Conservation (phyloP, 2,329 filamentous ascomycete genomes). For the Pyrenophora tritici-repentis region DNA sequence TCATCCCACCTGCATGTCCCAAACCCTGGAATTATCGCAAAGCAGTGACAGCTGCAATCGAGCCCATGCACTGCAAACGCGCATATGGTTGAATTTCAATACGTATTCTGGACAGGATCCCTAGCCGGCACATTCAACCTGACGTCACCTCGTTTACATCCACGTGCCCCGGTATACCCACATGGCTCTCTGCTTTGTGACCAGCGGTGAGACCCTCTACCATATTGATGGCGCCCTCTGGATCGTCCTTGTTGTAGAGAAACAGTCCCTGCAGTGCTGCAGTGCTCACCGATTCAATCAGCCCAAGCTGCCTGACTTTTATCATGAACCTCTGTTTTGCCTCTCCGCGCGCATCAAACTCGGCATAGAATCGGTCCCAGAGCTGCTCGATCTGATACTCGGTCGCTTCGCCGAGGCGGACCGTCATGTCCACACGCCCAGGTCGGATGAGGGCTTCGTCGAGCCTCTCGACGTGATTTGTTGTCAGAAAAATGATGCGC, state of each 20-base stretch:
- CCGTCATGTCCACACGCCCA: constrained; percentile 90
- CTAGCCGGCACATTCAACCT: background rate
- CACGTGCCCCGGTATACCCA: constrained; percentile 41
- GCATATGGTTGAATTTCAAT: constrained; percentile 2
- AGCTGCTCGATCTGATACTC: constrained; percentile 81
- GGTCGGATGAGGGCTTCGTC: constrained; percentile 89
- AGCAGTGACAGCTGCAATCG: background rate
- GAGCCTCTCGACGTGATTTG: constrained; percentile 88
- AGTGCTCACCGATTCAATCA: constrained; percentile 78
- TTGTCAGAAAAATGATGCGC: constrained; percentile 89
- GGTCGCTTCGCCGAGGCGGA: constrained; percentile 86
- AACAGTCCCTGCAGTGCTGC: constrained; percentile 94
- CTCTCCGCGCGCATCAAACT: constrained; percentile 68
- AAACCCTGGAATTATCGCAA: background rate
- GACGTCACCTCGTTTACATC: constrained; percentile 26
- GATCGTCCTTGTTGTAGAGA: constrained; percentile 90
- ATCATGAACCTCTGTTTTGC: constrained; percentile 72
- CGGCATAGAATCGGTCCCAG: constrained; percentile 95
- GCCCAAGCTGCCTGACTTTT: constrained; percentile 69
- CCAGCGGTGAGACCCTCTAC: constrained; percentile 63
- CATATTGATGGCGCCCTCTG: constrained; percentile 83
- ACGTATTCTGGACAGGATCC: background rate
- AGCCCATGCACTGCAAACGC: background rate
- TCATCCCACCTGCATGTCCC: constrained; percentile 10
- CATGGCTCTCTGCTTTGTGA: constrained; percentile 32